These are phyloP conservation scores for Aspergillus wentii DNA, from an alignment of 495 filamentous ascomycete species.

Conservation along the genomic window DNA sequence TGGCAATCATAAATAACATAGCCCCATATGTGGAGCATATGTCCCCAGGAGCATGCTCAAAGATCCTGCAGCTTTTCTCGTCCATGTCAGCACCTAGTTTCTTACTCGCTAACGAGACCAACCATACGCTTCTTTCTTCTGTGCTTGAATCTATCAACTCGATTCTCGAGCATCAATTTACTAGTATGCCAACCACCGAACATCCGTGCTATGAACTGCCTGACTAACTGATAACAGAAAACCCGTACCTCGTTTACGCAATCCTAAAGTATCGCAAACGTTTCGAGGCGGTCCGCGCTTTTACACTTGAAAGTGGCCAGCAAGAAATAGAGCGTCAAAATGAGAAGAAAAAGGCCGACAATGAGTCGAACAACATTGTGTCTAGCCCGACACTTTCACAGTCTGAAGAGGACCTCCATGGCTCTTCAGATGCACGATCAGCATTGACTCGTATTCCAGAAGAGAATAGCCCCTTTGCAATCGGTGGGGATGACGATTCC, in stretches of 20 bases:
- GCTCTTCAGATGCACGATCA: conserved; percentile 55
- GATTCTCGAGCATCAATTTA: conserved; percentile 87
- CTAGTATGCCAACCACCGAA: conserved; percentile 47
- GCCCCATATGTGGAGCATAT: conserved; percentile 76
- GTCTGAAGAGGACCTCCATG: conserved; percentile 69
- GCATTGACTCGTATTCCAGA: conserved; percentile 77
- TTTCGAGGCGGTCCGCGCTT: conserved; percentile 83
- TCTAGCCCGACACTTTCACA: conserved; percentile 39
- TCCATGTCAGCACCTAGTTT: conserved; percentile 95
- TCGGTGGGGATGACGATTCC: conserved; percentile 85
- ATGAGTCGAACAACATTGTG: conserved; percentile 22
- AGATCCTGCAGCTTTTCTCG: conserved; percentile 81
- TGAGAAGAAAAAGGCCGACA: conserved; percentile 66
- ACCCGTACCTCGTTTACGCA: conserved; percentile 76
- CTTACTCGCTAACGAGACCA: conserved; percentile 91
- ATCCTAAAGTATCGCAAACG: conserved; percentile 74
- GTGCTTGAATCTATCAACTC: conserved; percentile 89
- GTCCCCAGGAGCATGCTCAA: conserved; percentile 68
- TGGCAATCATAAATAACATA: conserved; percentile 92
- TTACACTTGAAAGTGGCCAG: conserved; percentile 93
- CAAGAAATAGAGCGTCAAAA: conserved; percentile 85
- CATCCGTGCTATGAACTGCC: background rate
- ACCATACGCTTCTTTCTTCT: conserved; percentile 75
- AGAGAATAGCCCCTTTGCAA: conserved; percentile 73
- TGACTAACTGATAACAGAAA: conserved; percentile 51